These are phyloP conservation scores for Phytophthora gonapodyides DNA, from an alignment of 352 stramenopile species.

Conservation along the genomic window DNA sequence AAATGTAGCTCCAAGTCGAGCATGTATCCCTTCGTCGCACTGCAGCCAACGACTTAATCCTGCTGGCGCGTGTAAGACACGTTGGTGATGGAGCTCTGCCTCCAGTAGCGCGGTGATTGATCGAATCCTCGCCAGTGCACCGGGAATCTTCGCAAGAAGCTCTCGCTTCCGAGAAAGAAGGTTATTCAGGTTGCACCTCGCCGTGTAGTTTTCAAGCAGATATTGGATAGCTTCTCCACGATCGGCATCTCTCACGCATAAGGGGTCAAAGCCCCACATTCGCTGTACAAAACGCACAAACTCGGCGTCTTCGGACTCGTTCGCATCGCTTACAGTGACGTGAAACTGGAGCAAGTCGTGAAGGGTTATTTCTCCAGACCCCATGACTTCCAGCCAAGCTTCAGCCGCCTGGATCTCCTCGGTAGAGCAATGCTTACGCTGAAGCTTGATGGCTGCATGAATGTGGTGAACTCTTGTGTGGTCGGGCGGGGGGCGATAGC, in stretches of 20 bases:
- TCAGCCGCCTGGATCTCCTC: slow-evolving; percentile 42
- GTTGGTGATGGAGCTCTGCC: slow-evolving; percentile 29
- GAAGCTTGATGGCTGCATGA: slow-evolving; percentile 49
- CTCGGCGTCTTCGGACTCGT: slow-evolving; percentile 54
- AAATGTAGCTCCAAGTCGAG: slow-evolving; percentile 19
- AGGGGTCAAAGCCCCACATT: slow-evolving; percentile 57
- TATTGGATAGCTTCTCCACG: slow-evolving; percentile 30
- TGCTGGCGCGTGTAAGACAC: slow-evolving; percentile 25
- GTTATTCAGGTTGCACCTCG: slow-evolving; percentile 25
- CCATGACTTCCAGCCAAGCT: slow-evolving; percentile 34
- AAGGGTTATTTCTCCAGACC: slow-evolving; percentile 33
- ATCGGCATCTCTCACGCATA: slow-evolving; percentile 32
- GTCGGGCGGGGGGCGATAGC: slow-evolving; percentile 49
- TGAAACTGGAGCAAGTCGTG: slow-evolving; percentile 57
- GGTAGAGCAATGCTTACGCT: slow-evolving; percentile 42
- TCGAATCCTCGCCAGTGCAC: slow-evolving; percentile 26
- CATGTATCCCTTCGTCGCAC: slow-evolving; percentile 22
- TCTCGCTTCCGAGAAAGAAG: slow-evolving; percentile 33
- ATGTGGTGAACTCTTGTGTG: slow-evolving; percentile 54
- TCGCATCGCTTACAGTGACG: slow-evolving; percentile 48
- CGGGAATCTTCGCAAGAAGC: slow-evolving; percentile 32
- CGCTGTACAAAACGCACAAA: slow-evolving; percentile 68
- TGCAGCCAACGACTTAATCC: slow-evolving; percentile 28
- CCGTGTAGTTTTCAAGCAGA: slow-evolving; percentile 43
- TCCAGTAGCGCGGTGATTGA: slow-evolving; percentile 20